A percentile compares a stretch with the other conserved stretches of the same genome.
Conservation (phyloP, 2,329 filamentous ascomycete species). For the Stagonosporopsis chrysanthemi region DNA sequence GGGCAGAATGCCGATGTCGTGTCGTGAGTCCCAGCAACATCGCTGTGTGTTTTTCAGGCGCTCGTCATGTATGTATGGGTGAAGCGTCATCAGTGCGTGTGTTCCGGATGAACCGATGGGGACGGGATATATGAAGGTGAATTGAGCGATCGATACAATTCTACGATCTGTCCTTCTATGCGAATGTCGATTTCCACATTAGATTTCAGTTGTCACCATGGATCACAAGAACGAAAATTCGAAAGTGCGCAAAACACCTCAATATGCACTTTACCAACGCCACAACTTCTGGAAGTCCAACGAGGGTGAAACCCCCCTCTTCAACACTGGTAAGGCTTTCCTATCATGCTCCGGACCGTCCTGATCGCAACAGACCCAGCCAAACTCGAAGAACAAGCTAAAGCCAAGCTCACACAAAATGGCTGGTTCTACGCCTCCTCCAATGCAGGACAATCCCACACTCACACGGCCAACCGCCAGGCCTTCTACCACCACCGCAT, state of each 20-base stretch:
- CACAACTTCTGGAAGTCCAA: conserved; percentile 64
- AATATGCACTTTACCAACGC: conserved; percentile 63
- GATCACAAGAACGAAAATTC: conserved; percentile 63
- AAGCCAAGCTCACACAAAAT: conserved; percentile 62
- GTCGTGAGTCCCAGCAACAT: too few species aligned
- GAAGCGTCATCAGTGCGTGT: not conserved
- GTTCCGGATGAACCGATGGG: too few species aligned
- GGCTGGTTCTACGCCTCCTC: conserved; percentile 68
- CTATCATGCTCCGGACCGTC: not conserved
- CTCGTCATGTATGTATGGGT: not conserved
- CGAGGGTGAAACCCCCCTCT: conserved; percentile 57
- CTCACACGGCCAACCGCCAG: conserved; percentile 65
- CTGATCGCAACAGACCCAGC: conserved; percentile 56
- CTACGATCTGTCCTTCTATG: too few species aligned
- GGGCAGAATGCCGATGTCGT: not conserved
- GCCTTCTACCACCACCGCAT: conserved; percentile 71
- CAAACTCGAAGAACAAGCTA: conserved; percentile 66
- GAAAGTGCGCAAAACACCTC: conserved; percentile 58
- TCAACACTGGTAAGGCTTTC: conserved; percentile 57
- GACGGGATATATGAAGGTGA: too few species aligned
- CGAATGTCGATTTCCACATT: too few species aligned
- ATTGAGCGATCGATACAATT: not conserved
- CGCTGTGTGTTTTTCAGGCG: not conserved
- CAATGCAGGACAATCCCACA: conserved; percentile 63
- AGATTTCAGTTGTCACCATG: conserved; percentile 32